Evolutionary conservation across 2,329 filamentous ascomycete species (phyloP), one percentile per base, ranked within the genome.

Genomic region (Corniculantispora saksenae): DNA sequence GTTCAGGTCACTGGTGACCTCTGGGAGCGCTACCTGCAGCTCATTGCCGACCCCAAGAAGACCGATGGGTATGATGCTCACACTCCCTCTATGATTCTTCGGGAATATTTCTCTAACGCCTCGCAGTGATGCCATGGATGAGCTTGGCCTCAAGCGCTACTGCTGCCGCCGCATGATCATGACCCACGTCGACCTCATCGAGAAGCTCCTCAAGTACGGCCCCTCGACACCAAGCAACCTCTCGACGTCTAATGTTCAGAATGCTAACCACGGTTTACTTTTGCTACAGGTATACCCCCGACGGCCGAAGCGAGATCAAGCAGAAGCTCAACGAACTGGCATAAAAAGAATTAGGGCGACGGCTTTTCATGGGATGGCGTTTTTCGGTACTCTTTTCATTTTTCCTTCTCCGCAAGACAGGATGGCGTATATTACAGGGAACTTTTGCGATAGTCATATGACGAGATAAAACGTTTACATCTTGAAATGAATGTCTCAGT

Each of bases 111-210:
- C 59, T 38, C 75, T 79, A 66, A 81, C 68, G n/a, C 21, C 56
- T 48, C 62, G 74, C 71, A 97, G 95, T 75, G 93, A 97, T 77
- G 95, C 94, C 50, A 97, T 99, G 91, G 94, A 98, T 79, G 87
- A 93, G 76, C 89, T 99, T 61, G 93, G 93, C 64, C 91, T 96
- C 75, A 94, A 93, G 80, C 89, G 95, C 72, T 99, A 99, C 84
- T 99, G 95, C 86, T 99, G 95, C 83, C 92, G 95, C 72, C 91
- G 95, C 75, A 99, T 99, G 95, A 89, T 99, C 79, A 97, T 99
- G 91, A 99, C 95, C 66, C 95, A 99, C 80, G 95, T 99, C 73
- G 95, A 99, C 78, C 84, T 99, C 68, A 97, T 99, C 72, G 95
- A 99, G 85, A 99, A 99, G 82, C 88, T 99, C 59, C 88, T 99